A percentile compares a stretch with the other conserved stretches of the same genome.
phyloP scores from a whole-genome alignment of 306 rosid genomes.

The Gastrolobium bilobum region DNA sequence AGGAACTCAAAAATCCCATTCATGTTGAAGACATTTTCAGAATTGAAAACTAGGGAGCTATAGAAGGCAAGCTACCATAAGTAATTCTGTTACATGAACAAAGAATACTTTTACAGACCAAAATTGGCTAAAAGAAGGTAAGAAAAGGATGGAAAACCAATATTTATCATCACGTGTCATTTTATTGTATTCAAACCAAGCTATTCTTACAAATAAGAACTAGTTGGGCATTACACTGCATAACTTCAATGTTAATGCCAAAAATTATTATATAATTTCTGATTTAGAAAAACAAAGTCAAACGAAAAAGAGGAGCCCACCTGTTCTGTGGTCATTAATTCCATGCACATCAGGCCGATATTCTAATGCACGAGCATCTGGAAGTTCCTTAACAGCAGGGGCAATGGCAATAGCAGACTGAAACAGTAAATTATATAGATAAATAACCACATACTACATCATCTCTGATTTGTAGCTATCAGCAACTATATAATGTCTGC shows the following conservation, averaged over 20 bases:
- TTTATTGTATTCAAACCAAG: conserved; percentile 31
- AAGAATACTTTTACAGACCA: not conserved
- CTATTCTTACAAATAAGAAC: conserved; percentile 22
- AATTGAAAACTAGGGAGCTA: conserved; percentile 15
- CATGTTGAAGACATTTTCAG: conserved; percentile 17
- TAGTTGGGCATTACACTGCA: not conserved
- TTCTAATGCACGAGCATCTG: conserved; percentile 46
- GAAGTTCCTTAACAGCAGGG: conserved; percentile 56
- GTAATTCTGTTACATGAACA: not conserved
- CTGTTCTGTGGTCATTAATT: conserved; percentile 71
- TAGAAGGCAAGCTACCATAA: conserved; percentile 2
- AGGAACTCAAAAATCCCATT: conserved; percentile 23
- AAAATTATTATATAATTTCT: conserved; percentile 3
- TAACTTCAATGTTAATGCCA: not conserved
- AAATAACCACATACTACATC: conserved; percentile 23
- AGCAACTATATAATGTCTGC: conserved; percentile 8
- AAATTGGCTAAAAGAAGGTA: conserved; percentile 34
- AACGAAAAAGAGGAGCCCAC: conserved; percentile 51
- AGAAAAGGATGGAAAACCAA: not conserved
- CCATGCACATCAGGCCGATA: conserved; percentile 68
- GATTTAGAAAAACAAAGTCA: not conserved
- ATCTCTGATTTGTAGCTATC: conserved; percentile 29
- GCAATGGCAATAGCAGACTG: conserved; percentile 58
- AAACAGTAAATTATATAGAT: conserved; percentile 42
- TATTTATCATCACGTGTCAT: not conserved